These are phyloP conservation scores for Gossypium lobatum DNA, from an alignment of 441 rosid species.

Conservation along the genomic window DNA sequence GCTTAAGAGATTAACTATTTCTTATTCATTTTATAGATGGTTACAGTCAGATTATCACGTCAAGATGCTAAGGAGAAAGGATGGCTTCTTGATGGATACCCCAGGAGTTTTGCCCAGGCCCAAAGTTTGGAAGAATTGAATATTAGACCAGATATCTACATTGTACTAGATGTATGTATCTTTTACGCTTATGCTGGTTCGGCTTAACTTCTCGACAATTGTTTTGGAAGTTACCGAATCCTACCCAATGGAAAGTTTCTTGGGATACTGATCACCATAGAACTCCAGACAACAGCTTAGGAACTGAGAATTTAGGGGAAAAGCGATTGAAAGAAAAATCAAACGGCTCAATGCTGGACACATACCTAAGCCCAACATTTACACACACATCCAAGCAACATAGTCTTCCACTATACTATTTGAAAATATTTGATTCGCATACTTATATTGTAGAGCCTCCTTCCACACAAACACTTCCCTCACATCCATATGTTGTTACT, in stretches of 20 bases:
- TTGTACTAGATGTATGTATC: constrained; percentile 61
- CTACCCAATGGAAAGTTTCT: background rate
- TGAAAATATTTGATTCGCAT: background rate
- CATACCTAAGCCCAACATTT: constrained; percentile 4
- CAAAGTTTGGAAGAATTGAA: constrained; percentile 66
- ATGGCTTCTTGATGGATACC: constrained; percentile 97
- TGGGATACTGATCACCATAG: background rate
- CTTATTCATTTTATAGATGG: constrained; percentile 49
- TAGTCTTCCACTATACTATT: background rate
- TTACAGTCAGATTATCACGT: constrained; percentile 52
- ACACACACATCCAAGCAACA: background rate
- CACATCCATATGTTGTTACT: background rate
- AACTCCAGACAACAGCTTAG: background rate
- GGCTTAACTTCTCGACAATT: constrained; percentile 2
- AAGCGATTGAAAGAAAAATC: background rate
- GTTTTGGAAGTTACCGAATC: background rate
- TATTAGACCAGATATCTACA: constrained; percentile 65
- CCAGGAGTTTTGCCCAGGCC: constrained; percentile 68
- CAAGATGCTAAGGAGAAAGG: constrained; percentile 76
- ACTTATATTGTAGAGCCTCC: background rate
- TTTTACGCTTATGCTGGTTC: background rate
- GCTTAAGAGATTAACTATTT: background rate
- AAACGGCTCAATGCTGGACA: background rate
- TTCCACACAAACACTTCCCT: background rate
- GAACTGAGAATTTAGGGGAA: background rate